Percentiles rank a stretch among this genome's conserved stretches.
Conservation (phyloP, 306 rosid genomes). For the Prunus armeniaca region DNA sequence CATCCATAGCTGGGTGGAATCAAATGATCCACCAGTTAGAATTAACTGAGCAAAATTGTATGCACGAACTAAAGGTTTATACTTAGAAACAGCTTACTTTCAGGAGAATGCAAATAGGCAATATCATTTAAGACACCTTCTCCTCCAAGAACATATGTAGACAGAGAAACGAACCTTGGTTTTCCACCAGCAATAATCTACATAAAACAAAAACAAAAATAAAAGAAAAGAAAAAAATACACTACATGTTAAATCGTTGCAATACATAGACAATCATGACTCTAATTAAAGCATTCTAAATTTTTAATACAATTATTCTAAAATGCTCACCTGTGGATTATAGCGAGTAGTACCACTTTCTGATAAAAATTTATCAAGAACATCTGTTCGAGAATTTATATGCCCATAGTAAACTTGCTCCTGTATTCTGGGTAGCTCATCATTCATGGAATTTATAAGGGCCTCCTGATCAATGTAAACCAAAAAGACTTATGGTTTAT, state of each 20-base stretch:
- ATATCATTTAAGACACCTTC: conserved; percentile 52
- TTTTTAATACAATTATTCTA: background rate
- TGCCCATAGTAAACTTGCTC: conserved; percentile 97
- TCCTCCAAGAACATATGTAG: conserved; percentile 51
- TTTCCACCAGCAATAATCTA: conserved; percentile 81
- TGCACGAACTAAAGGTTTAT: conserved; percentile 18
- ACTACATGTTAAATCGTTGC: conserved; percentile 18
- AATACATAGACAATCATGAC: background rate
- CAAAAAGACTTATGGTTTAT: conserved; percentile 14
- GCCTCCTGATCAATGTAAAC: conserved; percentile 65
- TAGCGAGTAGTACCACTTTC: conserved; percentile 90
- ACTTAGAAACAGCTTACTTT: conserved; percentile 60
- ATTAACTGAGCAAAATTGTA: conserved; percentile 13
- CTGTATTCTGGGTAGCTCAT: conserved; percentile 89
- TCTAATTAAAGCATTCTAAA: background rate
- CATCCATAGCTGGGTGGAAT: conserved; percentile 61
- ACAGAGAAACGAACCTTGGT: conserved; percentile 69
- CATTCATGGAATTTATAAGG: conserved; percentile 76
- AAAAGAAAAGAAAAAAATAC: background rate
- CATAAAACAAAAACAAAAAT: no score
- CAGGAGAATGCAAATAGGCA: conserved; percentile 74
- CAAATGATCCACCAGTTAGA: conserved; percentile 26
- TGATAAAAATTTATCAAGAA: conserved; percentile 70
- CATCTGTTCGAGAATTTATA: conserved; percentile 77
- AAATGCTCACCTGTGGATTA: conserved; percentile 74